These are phyloP conservation scores for Chaetomiaceae sp. DNA, from an alignment of 2,329 filamentous ascomycete species.

Conservation along the genomic window DNA sequence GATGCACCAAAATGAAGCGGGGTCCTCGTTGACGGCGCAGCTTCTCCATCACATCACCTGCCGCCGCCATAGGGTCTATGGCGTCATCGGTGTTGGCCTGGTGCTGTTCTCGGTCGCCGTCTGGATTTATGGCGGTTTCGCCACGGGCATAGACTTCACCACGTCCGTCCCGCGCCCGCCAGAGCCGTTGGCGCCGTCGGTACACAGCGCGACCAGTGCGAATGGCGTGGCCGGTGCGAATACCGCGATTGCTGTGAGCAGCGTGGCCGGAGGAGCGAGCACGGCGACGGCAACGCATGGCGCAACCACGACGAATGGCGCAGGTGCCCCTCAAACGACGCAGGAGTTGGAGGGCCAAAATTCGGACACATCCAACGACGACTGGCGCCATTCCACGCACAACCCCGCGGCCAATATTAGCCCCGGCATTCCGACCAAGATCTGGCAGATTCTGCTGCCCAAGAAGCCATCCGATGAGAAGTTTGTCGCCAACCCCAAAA, in stretches of 20 bases:
- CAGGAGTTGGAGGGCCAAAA: no score
- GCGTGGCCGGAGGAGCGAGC: no score
- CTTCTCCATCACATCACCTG: conserved; percentile 1
- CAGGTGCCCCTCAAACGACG: no score
- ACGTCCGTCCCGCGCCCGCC: not conserved
- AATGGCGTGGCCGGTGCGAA: no score
- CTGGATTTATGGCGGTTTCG: conserved; percentile 12
- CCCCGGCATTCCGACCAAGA: conserved; percentile 24
- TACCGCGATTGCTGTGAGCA: no score
- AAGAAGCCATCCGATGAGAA: not conserved
- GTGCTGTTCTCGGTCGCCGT: conserved; percentile 1
- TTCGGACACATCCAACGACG: not conserved
- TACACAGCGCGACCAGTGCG: no score
- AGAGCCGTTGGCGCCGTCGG: not conserved
- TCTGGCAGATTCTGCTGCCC: conserved; percentile 30
- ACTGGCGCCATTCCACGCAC: not conserved
- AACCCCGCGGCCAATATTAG: not conserved
- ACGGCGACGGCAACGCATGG: not conserved
- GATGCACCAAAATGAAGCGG: conserved; percentile 4
- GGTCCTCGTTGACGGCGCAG: conserved; percentile 6
- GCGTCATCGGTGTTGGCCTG: not conserved
- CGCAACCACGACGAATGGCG: no score
- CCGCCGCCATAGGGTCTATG: conserved; percentile 6
- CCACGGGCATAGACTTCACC: conserved; percentile 3
- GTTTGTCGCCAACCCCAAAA: conserved; percentile 13